Conservation (phyloP, 345 rosid species). For the sweet orange (Citrus sinensis) region DVS_A1.0 CM039169.1:20215501-20216000, state of each 20-base stretch:
- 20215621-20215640: conserved; percentile 62
- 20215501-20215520: conserved; percentile 79
- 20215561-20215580: conserved; percentile 66
- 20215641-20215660: conserved; percentile 31
- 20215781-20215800: conserved; percentile 42
- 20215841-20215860: conserved; percentile 92
- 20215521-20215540: conserved; percentile 78
- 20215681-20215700: conserved; percentile 39
- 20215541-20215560: conserved; percentile 85
- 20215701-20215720: conserved; percentile 73
- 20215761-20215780: conserved; percentile 58
- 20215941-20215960: conserved; percentile 81
- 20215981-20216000: conserved; percentile 61
- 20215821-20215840: conserved; percentile 93
- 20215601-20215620: conserved; percentile 58
- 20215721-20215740: conserved; percentile 61
- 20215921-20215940: conserved; percentile 88
- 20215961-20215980: conserved; percentile 91
- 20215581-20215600: conserved; percentile 59
- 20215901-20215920: conserved; percentile 91
- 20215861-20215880: conserved; percentile 78
- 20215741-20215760: conserved; percentile 70
- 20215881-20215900: conserved; percentile 77
- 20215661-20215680: conserved; percentile 25
- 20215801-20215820: conserved; percentile 81